Evolutionary conservation across 768 basidiomycete genomes (phyloP), one percentile per base, ranked within the genome.

Genomic region (Auricularia sp.): DNA sequence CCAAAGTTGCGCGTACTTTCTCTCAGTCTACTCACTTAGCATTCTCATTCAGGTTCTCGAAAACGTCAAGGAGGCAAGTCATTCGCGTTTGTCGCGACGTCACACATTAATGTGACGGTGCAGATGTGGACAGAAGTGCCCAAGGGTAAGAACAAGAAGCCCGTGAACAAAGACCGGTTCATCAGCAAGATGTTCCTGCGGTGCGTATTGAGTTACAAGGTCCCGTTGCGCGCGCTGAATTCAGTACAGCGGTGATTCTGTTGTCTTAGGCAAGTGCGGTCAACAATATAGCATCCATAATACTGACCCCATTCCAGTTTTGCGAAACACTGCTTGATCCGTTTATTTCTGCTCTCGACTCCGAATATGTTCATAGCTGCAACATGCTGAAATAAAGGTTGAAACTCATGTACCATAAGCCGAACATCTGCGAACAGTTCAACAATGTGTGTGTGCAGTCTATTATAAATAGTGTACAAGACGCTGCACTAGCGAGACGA

Each of bases 111-210:
- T 33, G 23, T 68, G 29, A 29, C 29, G 29, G 61, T 66, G 39
- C 67, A 99, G 93, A 98, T 98, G 96, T 98, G 97, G 97, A 98
- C 95, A 23, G 97, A 99, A 75, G 76, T 87, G 59, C 97, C 97
- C 21, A 98, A 98, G 77, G 94, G 93, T 47, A 98, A 98, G 79
- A 93, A 93, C 73, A 98, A 97, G 80, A 98, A 98, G 73, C 92
- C 97, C 6, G 87, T 98, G 64, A 98, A 98, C 81, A 98, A 98
- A 78, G 97, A 98, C 77, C 84, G 97, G 60, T 99, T 98, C 80
- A 96, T 99, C 75, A 96, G 93, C 75, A 99, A 98, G 79, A 96
- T 99, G 93, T 98, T 96, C 77, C 77, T 98, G 67, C 84, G 93
- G 91, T 90, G 71, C 62, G 85, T 65, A 10, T 62, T 72, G 61